Evolutionary conservation across 2,329 filamentous ascomycete genomes (phyloP).

Genomic region (Aspergillus thermomutatus): DNA sequence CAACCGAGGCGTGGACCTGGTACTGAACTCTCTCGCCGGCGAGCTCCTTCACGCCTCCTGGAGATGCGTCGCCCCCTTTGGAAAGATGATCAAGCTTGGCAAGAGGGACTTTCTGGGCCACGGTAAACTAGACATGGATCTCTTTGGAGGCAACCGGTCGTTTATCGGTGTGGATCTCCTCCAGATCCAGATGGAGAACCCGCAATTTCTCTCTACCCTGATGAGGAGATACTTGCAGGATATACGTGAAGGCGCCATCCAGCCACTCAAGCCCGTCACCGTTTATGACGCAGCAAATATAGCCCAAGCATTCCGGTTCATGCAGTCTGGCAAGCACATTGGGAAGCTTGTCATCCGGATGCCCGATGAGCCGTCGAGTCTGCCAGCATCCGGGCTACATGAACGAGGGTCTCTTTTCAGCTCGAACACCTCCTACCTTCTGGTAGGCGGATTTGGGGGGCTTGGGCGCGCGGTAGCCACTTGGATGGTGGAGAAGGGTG

Average conservation of each 20-base stretch:
- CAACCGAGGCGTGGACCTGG: conserved; percentile 17
- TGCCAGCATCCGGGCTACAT: too few relatives aligned
- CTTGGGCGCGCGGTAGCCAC: conserved; percentile 12
- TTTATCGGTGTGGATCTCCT: too few relatives aligned
- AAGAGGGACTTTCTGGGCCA: too few relatives aligned
- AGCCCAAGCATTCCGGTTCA: conserved; percentile 23
- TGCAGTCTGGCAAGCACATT: conserved; percentile 33
- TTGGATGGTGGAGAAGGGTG: conserved; percentile 15
- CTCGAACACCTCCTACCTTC: too few relatives aligned
- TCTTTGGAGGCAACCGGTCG: too few relatives aligned
- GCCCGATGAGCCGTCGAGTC: too few relatives aligned
- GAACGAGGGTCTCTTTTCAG: too few relatives aligned
- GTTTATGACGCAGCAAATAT: not conserved
- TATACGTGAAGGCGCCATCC: not conserved
- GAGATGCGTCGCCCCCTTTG: conserved; percentile 1
- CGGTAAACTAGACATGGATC: not conserved
- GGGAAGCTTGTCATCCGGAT: conserved; percentile 44
- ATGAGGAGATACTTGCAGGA: too few relatives aligned
- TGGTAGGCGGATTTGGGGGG: conserved; percentile 14
- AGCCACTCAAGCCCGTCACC: not conserved
- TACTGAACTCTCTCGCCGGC: not conserved
- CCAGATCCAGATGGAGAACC: too few relatives aligned
- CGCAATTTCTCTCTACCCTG: too few relatives aligned
- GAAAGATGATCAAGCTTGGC: not conserved
- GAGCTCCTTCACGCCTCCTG: too few relatives aligned